A percentile compares a stretch with the other conserved stretches of the same genome.
These are phyloP conservation scores for Rheum nobile DNA, from an alignment of 148 eudicot species.

Conservation along the genomic window DNA sequence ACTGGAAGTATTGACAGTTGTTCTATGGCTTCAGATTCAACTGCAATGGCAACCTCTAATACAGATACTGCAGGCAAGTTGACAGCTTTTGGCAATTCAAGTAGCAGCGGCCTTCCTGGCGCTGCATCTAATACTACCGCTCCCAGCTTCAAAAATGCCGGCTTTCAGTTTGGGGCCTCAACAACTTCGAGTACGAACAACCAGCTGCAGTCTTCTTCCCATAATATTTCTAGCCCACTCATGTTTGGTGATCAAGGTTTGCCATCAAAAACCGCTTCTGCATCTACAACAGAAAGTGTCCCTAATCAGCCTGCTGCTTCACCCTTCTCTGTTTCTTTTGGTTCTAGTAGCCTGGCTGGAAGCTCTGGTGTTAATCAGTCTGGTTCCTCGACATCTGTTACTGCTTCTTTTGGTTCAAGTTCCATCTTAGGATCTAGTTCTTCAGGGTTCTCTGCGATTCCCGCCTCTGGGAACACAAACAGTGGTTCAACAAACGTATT, in stretches of 20 bases:
- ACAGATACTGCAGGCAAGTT: conserved; percentile 18
- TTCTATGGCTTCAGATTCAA: conserved; percentile 20
- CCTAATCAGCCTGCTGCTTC: conserved; percentile 24
- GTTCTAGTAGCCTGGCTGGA: conserved; percentile 19
- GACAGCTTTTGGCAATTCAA: conserved; percentile 17
- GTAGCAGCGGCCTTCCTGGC: conserved; percentile 14
- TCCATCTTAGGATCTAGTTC: conserved; percentile 2
- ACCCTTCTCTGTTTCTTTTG: conserved; percentile 15
- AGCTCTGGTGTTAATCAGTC: conserved; percentile 18
- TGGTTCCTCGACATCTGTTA: conserved; percentile 19
- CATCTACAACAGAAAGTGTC: conserved; percentile 15
- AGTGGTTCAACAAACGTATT: conserved; percentile 13
- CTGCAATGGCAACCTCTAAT: conserved; percentile 12
- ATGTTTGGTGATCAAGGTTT: conserved; percentile 16
- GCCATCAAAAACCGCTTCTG: conserved; percentile 13
- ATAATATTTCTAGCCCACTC: conserved; percentile 15
- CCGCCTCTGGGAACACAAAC: conserved; percentile 17
- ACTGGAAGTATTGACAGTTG: conserved; percentile 21
- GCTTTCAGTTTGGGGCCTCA: conserved; percentile 28
- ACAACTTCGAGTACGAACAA: conserved; percentile 13
- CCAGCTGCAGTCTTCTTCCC: conserved; percentile 20
- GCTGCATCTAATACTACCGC: conserved; percentile 16
- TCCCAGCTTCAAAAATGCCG: conserved; percentile 17
- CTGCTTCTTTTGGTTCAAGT: conserved; percentile 17
- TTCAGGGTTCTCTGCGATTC: too few relatives aligned